Conservation (phyloP, 2,329 filamentous ascomycete genomes). For the Hypoxylon sp. region DNA sequence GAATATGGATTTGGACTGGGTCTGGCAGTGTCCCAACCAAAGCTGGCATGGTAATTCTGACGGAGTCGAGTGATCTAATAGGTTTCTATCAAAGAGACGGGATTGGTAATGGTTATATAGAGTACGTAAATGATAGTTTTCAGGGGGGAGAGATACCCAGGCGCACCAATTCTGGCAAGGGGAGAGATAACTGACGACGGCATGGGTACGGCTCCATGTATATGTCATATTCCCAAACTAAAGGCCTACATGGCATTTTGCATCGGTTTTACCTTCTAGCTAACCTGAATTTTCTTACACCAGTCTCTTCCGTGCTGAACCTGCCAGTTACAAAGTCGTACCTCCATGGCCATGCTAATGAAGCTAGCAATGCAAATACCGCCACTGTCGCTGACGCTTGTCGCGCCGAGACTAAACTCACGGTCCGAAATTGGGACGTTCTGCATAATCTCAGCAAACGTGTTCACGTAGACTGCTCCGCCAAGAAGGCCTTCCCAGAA, state of each 20-base stretch:
- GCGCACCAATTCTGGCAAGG: neutral
- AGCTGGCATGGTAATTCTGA: conserved; percentile 28
- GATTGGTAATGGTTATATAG: neutral
- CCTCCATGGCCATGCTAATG: conserved; percentile 84
- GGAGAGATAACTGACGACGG: neutral
- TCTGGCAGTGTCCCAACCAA: conserved; percentile 40
- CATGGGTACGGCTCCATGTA: neutral
- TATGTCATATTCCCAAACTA: neutral
- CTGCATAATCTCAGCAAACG: conserved; percentile 94
- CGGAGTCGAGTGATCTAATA: neutral
- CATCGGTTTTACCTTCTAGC: conserved; percentile 42
- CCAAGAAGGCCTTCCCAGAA: conserved; percentile 97
- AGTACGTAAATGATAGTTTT: neutral
- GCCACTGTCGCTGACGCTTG: conserved; percentile 90
- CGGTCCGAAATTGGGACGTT: conserved; percentile 80
- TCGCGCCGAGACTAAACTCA: conserved; percentile 91
- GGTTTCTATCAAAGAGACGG: neutral
- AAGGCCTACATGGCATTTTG: neutral
- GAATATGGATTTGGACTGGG: conserved; percentile 42
- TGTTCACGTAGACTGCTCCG: conserved; percentile 94
- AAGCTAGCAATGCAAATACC: conserved; percentile 92
- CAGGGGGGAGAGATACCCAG: neutral
- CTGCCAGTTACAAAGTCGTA: conserved; percentile 85
- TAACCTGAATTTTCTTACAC: conserved; percentile 69
- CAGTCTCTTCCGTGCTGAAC: conserved; percentile 82